Conservation (phyloP, 1,139 yeast genomes). For the Geotrichum cucujoidarum region DNA sequence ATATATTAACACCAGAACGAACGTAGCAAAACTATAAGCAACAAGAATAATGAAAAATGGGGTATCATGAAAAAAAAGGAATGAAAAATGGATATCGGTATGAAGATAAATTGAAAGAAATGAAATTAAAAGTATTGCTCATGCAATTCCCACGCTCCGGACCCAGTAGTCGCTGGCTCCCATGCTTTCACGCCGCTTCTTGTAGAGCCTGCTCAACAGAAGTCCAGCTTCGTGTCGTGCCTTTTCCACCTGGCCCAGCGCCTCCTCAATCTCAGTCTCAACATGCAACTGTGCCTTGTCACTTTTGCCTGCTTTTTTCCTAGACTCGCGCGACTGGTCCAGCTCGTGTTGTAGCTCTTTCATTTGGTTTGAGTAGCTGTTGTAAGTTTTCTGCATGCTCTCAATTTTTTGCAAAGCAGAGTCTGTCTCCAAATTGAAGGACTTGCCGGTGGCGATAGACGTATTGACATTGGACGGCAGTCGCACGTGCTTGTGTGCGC, state of each 20-base stretch:
- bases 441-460: not conserved
- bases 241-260: conserved; percentile 27
- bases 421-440: not conserved
- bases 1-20: too few species aligned
- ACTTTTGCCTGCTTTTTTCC: not conserved
- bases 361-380: conserved; percentile 3
- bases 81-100: too few species aligned
- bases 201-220: conserved; percentile 28
- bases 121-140: not conserved
- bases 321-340: not conserved
- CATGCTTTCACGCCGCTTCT: conserved; percentile 22
- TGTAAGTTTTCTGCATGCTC: not conserved
- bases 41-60: too few species aligned
- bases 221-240: conserved; percentile 29
- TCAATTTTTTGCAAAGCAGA: not conserved
- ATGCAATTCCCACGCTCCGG: conserved; percentile 16
- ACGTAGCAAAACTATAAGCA: too few species aligned
- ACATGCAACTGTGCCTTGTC: not conserved
- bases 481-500: not conserved
- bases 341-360: conserved; percentile 4
- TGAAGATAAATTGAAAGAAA: too few species aligned
- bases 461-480: conserved; percentile 2
- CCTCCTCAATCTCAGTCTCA: conserved; percentile 1
- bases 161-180: conserved; percentile 31
- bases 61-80: too few species aligned